phyloP scores from a whole-genome alignment of 2,329 filamentous ascomycete species.

The Aspergillus jensenii region DNA sequence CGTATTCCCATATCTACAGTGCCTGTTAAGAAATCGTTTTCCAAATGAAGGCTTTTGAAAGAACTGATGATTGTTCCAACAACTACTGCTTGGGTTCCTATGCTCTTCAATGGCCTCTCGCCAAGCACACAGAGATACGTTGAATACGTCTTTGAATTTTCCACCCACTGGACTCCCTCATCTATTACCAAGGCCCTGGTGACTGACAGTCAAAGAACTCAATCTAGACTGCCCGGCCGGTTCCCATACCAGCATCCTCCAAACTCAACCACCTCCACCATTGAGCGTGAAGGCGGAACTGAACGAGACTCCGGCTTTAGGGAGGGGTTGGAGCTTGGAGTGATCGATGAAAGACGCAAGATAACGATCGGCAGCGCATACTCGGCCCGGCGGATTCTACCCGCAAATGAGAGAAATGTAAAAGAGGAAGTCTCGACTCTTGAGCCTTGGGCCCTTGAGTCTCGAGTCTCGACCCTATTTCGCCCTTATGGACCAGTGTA shows the following conservation, averaged over 20 bases:
- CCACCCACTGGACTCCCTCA: background rate
- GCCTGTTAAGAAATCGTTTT: too few species aligned
- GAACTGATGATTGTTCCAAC: too few species aligned
- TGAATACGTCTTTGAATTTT: background rate
- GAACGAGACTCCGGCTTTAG: background rate
- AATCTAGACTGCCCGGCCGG: background rate
- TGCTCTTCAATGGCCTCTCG: background rate
- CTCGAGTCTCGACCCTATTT: background rate
- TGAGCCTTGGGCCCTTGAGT: background rate
- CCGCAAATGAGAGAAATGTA: background rate
- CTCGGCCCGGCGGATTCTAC: background rate
- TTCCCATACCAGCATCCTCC: too few species aligned
- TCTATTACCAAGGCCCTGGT: background rate
- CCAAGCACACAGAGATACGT: background rate
- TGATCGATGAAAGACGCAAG: background rate
- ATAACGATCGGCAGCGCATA: conserved; percentile 12
- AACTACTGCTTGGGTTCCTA: background rate
- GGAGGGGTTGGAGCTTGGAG: too few species aligned
- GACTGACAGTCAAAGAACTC: background rate
- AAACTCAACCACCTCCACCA: background rate
- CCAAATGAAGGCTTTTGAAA: too few species aligned
- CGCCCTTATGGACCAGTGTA: background rate
- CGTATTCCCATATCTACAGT: too few species aligned
- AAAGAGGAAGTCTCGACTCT: background rate
- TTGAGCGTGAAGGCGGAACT: background rate